Base-by-base conservation (phyloP, 192 early-diverging fungal species). In the Coemansia sp. region DNA sequence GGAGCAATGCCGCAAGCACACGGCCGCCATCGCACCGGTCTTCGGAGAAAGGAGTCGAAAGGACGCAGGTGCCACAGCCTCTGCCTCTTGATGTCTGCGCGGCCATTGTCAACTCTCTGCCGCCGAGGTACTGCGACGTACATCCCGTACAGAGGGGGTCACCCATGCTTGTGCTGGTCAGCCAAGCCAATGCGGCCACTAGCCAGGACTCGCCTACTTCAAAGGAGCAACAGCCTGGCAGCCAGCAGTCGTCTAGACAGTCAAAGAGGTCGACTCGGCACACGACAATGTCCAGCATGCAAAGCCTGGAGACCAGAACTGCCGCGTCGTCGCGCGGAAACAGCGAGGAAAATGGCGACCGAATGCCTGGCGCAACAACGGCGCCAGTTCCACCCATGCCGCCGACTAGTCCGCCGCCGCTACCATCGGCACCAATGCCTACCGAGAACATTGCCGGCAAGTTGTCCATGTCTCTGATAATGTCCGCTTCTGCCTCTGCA, bases 51-150 rank as follows among this genome's bases (percentile, higher is more conserved):
- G n/a, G 50, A 11, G 42, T 22, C 24, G 35, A 19, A 54, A 68
- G 34, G 11, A 32, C n/a, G n/a, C n/a, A n/a, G n/a, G n/a, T 32
- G 9, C 57, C 19, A 16, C 30, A n/a, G 8, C n/a, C 36, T 27
- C 58, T 67, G 55, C 58, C 70, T 14, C 36, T 35, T 5, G 67
- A 69, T 6, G 54, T 58, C 11, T 50, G 42, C 18, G 63, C 69
- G 1, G 60, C 39, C 18, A 52, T 71, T 11, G 22, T 67, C 50
- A 62, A 54, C 29, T 58, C 68, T 54, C 68, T 79, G 58, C 76
- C 76, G 29, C 67, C 65, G 8, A 55, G 67, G 49, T 74, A 79
- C 61, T 79, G 60, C 67, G 76, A 79, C 13, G 53, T 79, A 9
- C 67, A 55, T 9, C 14, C 35, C 10, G 68, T 53, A 22, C 76